These are phyloP conservation scores for Mortierella sp. DNA, from an alignment of 371 early-diverging fungal genomes.

Conservation along the genomic window DNA sequence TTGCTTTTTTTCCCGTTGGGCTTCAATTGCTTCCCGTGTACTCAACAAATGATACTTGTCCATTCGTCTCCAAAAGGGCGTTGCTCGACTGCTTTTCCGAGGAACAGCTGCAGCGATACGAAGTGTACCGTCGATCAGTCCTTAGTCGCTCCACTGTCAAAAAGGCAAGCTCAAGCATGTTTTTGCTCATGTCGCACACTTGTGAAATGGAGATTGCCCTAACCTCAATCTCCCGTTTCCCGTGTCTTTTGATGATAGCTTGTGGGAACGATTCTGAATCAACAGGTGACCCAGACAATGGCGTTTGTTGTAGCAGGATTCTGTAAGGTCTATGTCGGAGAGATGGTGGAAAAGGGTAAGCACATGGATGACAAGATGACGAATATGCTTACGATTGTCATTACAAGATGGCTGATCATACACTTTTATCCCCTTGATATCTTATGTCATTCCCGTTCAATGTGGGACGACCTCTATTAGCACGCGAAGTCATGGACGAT, in stretches of 20 bases:
- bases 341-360: conserved; percentile 89
- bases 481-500: conserved; percentile 76
- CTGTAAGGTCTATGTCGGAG: conserved; percentile 96
- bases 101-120: conserved; percentile 89
- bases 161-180: conserved; percentile 64
- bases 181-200: background rate
- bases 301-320: conserved; percentile 94
- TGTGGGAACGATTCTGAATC: conserved; percentile 78
- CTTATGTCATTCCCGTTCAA: too few relatives aligned
- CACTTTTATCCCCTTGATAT: too few relatives aligned
- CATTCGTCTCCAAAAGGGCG: conserved; percentile 54
- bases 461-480: too few relatives aligned
- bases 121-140: conserved; percentile 88
- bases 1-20: too few relatives aligned
- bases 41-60: too few relatives aligned
- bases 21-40: too few relatives aligned
- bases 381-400: too few relatives aligned
- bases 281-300: conserved; percentile 87
- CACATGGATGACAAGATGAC: too few relatives aligned
- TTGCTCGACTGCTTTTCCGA: conserved; percentile 84
- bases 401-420: too few relatives aligned
- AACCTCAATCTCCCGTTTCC: too few relatives aligned
- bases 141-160: conserved; percentile 88
- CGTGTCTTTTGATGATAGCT: conserved; percentile 55
- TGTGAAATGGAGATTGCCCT: background rate